Conservation (phyloP, 2,329 filamentous ascomycete species). For the Sphaerulina musiva region DNA sequence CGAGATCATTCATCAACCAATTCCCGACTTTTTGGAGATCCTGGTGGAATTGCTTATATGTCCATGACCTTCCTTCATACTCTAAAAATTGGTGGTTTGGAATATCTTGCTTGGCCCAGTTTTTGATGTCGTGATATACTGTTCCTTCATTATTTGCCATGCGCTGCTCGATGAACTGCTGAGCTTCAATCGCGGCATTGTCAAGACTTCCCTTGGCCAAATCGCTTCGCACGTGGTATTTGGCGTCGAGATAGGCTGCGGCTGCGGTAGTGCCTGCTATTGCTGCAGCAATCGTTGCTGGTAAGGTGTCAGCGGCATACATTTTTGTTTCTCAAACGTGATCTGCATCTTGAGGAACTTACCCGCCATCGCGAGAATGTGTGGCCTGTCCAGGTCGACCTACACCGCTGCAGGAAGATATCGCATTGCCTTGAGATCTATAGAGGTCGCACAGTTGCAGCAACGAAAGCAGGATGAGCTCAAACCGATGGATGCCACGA, state of each 20-base stretch:
- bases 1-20: slow-evolving; percentile 60
- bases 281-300: slow-evolving; percentile 13
- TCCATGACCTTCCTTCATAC: slow-evolving; percentile 47
- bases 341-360: too few relatives aligned
- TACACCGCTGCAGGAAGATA: too few relatives aligned
- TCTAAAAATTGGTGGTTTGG: slow-evolving; percentile 26
- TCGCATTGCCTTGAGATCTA: too few relatives aligned
- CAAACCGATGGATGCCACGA: too few relatives aligned
- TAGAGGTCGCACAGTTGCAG: too few relatives aligned
- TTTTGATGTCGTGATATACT: slow-evolving; percentile 26
- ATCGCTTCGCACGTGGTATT: slow-evolving; percentile 61
- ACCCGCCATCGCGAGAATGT: too few relatives aligned
- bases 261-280: slow-evolving; percentile 26
- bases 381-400: too few relatives aligned
- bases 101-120: slow-evolving; percentile 21
- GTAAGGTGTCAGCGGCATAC: too few relatives aligned
- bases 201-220: slow-evolving; percentile 32
- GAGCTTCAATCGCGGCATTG: slow-evolving; percentile 21
- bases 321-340: too few relatives aligned
- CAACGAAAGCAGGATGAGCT: too few relatives aligned
- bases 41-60: slow-evolving; percentile 66
- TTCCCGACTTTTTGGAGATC: slow-evolving; percentile 62
- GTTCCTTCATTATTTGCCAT: slow-evolving; percentile 18
- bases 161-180: slow-evolving; percentile 22
- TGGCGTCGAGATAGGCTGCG: slow-evolving; percentile 59